Evolutionary conservation across 768 basidiomycete species (phyloP).

Genomic region (Trametes punicea): DNA sequence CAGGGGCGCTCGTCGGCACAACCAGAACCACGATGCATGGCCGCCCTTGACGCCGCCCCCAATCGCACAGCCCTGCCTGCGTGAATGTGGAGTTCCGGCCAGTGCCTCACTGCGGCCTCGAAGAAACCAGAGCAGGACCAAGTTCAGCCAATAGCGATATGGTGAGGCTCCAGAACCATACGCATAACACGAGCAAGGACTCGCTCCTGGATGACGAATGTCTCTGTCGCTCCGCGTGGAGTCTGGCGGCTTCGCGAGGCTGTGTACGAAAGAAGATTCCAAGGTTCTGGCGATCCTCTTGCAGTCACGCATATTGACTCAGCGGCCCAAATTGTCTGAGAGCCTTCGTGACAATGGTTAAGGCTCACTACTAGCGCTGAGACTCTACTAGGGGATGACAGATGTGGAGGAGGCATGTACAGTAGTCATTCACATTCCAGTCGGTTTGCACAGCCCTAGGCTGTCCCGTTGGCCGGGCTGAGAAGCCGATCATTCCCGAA

Average conservation of each 20-base stretch:
- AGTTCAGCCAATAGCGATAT: too few species aligned
- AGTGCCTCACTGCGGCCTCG: neutral
- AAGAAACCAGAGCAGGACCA: neutral
- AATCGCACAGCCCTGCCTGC: neutral
- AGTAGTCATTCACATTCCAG: neutral
- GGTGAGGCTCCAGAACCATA: too few species aligned
- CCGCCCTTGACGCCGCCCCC: neutral
- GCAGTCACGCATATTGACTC: neutral
- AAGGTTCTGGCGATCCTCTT: conserved; percentile 10
- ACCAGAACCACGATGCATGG: neutral
- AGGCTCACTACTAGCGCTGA: neutral
- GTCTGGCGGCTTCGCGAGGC: conserved; percentile 4
- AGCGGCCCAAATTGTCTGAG: neutral
- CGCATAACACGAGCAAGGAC: too few species aligned
- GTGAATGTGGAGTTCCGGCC: conserved; percentile 4
- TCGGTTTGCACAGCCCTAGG: conserved; percentile 11
- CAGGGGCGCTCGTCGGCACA: neutral
- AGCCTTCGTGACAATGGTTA: too few species aligned
- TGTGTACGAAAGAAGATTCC: conserved; percentile 10
- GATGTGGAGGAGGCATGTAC: neutral
- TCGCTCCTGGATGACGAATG: neutral
- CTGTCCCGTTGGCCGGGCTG: too few species aligned
- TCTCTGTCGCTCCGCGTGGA: neutral
- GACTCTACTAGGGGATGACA: too few species aligned
- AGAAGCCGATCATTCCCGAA: neutral